Evolutionary conservation across 768 basidiomycete genomes (phyloP).

Genomic region (Hericium erinaceus): DNA sequence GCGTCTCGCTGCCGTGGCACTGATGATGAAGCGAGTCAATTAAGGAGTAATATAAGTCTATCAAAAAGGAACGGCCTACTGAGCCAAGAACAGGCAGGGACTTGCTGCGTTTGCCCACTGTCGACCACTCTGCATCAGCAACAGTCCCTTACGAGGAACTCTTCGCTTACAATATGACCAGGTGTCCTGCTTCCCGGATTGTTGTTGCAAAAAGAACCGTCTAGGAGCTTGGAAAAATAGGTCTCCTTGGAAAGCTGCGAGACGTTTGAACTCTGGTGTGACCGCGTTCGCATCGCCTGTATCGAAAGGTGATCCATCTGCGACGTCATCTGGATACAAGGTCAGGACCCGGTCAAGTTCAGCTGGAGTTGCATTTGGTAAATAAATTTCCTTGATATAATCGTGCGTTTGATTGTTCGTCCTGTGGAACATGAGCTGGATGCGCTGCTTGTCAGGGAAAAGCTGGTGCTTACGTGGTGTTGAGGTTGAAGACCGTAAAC

Average conservation of each 20-base stretch:
- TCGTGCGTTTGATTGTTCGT: neutral
- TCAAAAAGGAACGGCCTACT: slow-evolving; percentile 1
- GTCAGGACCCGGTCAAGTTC: neutral
- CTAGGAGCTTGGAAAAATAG: neutral
- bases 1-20: slow-evolving; percentile 5
- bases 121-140: neutral
- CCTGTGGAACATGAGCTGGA: neutral
- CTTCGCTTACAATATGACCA: slow-evolving; percentile 3
- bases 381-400: neutral
- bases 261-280: slow-evolving; percentile 19
- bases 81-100: neutral
- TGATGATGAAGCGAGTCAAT: neutral
- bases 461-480: neutral
- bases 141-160: neutral
- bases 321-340: neutral
- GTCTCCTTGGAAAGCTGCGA: slow-evolving; percentile 23
- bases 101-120: neutral
- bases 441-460: neutral
- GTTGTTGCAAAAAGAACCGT: neutral
- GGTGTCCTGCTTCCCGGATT: neutral
- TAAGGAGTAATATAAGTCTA: neutral
- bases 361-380: neutral
- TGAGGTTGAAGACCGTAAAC: neutral
- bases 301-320: slow-evolving; percentile 2
- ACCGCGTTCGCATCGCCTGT: slow-evolving; percentile 1